Evolutionary conservation across 805 yeast genomes (phyloP), one percentile per base, ranked within the genome.

Genomic region (Nakazawaea anatomiae): DNA sequence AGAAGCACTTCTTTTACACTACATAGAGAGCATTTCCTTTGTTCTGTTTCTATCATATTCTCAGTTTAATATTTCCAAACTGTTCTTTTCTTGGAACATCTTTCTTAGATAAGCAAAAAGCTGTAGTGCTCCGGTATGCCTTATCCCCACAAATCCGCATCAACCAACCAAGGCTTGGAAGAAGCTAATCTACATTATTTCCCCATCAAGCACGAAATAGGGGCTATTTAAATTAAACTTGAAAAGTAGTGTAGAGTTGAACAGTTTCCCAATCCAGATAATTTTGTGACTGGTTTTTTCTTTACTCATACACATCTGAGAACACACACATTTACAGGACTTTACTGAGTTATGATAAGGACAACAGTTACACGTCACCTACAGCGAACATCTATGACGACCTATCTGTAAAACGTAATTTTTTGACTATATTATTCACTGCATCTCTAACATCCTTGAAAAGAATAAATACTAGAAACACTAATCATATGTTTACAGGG

Each of bases 1-100:
- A 71, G 55, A 62, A 58, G 12, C 57, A 61, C 47, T 71, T 71
- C 58, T 58, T 65, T 36, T 70, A 70, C 60, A 58, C 58, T 31
- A 61, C 67, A 8, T 38, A 38, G 40, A 18, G 36, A 34, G 36
- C 9, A 9, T 34, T 34, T 34, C 9, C 12, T 34, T 34, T 12
- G 36, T 34, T 34, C 9, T 12, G 18, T 38, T 12, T 11, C 40
- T 38, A 38, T 38, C 11, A 38, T 38, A 38, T 38, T 38, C 40
- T 38, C 10, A 18, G 25, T 18, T 18, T 18, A 18, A 18, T 18
- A 18, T 18, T 18, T 3, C 25, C 3, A 2, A 18, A 18, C 3
- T 18, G 25, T 18, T 18, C 25, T 18, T 18, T 18, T 18, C 25
- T 18, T 18, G 25, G 25, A 18, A 18, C 25, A 18, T 18, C 25